These are phyloP conservation scores for Gliomastix tumulicola DNA, from an alignment of 2,329 filamentous ascomycete genomes.

Conservation along the genomic window DNA sequence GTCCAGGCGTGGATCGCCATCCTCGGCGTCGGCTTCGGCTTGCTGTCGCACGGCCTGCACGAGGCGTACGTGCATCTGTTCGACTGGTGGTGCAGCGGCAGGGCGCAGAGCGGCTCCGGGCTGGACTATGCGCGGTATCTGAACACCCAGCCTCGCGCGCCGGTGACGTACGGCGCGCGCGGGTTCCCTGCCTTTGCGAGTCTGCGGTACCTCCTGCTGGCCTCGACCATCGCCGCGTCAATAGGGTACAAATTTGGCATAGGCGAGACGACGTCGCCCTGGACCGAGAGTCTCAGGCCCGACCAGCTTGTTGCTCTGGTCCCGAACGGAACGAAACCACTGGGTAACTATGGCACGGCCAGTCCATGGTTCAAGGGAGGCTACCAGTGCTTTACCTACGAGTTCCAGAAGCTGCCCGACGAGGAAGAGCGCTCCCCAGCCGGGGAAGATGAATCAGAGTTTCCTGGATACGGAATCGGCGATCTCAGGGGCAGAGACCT, in stretches of 20 bases:
- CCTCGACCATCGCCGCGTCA: not conserved
- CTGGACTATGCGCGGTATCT: conserved; percentile 1
- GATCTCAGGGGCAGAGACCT: not conserved
- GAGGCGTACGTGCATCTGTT: conserved; percentile 7
- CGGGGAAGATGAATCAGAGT: too few species aligned
- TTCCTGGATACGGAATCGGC: not conserved
- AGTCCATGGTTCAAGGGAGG: too few species aligned
- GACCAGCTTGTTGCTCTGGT: too few species aligned
- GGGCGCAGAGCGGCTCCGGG: not conserved
- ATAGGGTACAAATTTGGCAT: not conserved
- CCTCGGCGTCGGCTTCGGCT: conserved; percentile 5
- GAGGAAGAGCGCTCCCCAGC: too few species aligned
- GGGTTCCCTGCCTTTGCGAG: not conserved
- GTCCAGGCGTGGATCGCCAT: conserved; percentile 7
- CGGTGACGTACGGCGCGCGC: not conserved
- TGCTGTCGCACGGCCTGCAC: conserved; percentile 4
- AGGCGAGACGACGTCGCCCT: too few species aligned
- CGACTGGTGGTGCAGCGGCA: conserved; percentile 7
- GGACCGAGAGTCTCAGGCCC: too few species aligned
- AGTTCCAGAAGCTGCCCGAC: not conserved
- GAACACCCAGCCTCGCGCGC: not conserved
- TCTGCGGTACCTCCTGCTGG: not conserved
- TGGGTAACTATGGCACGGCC: too few species aligned
- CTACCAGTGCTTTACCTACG: not conserved
- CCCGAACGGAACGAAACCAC: not conserved